Evolutionary conservation across 2,329 filamentous ascomycete species (phyloP), one percentile per base, ranked within the genome.

Genomic region (Raffaelea albimanens): DNA sequence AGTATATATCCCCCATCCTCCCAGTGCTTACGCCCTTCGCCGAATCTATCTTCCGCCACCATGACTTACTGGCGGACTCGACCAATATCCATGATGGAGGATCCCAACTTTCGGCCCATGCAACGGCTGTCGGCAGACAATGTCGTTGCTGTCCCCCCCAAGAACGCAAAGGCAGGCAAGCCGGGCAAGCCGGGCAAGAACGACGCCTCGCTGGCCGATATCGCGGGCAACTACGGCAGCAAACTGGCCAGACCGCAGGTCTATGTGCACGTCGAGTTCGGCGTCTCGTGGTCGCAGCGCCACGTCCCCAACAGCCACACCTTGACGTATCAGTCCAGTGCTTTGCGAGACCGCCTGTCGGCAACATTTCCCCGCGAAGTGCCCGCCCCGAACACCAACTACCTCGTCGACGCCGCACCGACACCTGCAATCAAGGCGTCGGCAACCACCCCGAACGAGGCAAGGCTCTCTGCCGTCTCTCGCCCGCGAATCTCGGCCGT

Each of bases 181-280:
- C 25, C 25, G 7, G 25, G 25, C 25, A 29, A 29, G 25, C 13
- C 25, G 25, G 25, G 25, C 25, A 29, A 29, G 25, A 13, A 13
- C 25, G 7, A 7, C 25, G 13, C 7, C 7, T 7, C 25, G 25
- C 25, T 29, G 25, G 25, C 13, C 25, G 25, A 13, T 13, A 7
- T 29, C 25, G 25, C 7, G 7, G 25, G 25, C 25, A 29, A 29
- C 7, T 7, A 29, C 25, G 13, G 7, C 25, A 29, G 7, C 25
- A 29, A 29, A 29, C 25, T 13, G 25, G 25, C 25, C 13, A 63
- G 61, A 23, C 69, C 69, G 23, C 68, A 71, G 49, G 61, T 76
- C 46, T 76, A 73, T 49, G 59, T 76, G 10, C 69, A 73, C 47
- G 59, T 77, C 50, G 72, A 75, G 55, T 72, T 76, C 50, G 71